phyloP scores from a whole-genome alignment of 1,284 basidiomycete genomes.

The Ceratobasidium theobromae region DNA sequence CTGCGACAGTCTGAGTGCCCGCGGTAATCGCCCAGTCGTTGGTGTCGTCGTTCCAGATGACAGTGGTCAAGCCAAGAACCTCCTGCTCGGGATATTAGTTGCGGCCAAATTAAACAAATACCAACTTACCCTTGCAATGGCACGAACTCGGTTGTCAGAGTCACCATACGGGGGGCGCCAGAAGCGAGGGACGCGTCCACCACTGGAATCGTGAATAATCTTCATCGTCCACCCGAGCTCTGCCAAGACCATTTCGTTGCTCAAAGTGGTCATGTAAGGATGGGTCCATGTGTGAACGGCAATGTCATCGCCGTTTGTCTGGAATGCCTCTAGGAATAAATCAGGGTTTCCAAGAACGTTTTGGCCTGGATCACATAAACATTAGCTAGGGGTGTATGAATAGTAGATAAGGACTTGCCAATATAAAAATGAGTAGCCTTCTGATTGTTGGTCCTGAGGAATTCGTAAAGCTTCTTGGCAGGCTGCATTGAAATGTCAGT shows the following conservation, averaged over 20 bases:
- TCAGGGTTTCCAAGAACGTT: slow-evolving; percentile 63
- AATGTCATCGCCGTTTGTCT: slow-evolving; percentile 57
- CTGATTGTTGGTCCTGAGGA: slow-evolving; percentile 43
- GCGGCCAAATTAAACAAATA: background rate
- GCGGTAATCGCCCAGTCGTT: slow-evolving; percentile 36
- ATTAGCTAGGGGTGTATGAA: slow-evolving; percentile 31
- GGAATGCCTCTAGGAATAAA: slow-evolving; percentile 56
- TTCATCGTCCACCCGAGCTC: slow-evolving; percentile 50
- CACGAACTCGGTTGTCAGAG: slow-evolving; percentile 40
- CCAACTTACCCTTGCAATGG: slow-evolving; percentile 35
- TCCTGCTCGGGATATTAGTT: background rate
- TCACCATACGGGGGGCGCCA: slow-evolving; percentile 41
- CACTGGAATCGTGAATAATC: slow-evolving; percentile 46
- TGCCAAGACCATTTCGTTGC: slow-evolving; percentile 45
- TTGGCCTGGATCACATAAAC: slow-evolving; percentile 47
- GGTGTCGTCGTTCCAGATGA: slow-evolving; percentile 42
- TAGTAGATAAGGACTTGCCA: slow-evolving; percentile 22
- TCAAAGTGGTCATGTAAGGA: slow-evolving; percentile 43
- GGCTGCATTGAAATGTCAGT: slow-evolving; percentile 1
- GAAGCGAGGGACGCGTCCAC: slow-evolving; percentile 35
- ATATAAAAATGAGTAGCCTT: slow-evolving; percentile 36
- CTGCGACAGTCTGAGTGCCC: slow-evolving; percentile 31
- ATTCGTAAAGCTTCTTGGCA: slow-evolving; percentile 36
- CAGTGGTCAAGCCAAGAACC: slow-evolving; percentile 38
- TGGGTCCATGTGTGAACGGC: slow-evolving; percentile 51